These are phyloP conservation scores for Starmerella sirachaensis DNA, from an alignment of 805 yeast genomes.

Conservation along the genomic window DNA sequence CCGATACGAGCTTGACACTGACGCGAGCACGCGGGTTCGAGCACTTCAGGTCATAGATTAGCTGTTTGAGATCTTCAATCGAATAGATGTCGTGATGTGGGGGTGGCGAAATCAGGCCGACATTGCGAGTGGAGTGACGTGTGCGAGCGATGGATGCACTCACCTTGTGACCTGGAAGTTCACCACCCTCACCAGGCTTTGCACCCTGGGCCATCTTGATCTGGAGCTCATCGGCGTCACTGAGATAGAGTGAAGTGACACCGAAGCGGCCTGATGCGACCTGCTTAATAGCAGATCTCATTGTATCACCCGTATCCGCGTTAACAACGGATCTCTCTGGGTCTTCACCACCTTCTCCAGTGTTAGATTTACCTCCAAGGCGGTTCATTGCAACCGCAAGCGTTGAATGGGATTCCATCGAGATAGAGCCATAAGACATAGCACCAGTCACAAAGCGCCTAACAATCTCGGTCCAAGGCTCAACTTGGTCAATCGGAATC, in stretches of 20 bases:
- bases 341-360: conserved; percentile 99
- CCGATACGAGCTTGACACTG: conserved; percentile 91
- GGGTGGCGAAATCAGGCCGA: conserved; percentile 94
- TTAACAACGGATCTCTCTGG: conserved; percentile 72
- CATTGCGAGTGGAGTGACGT: conserved; percentile 93
- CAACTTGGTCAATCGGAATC: conserved; percentile 94
- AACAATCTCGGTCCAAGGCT: conserved; percentile 98
- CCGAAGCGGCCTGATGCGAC: conserved; percentile 97
- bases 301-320: conserved; percentile 77
- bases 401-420: conserved; percentile 97
- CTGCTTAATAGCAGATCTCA: conserved; percentile 98
- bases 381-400: conserved; percentile 97
- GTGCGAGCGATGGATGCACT: conserved; percentile 80
- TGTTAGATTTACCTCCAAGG: conserved; percentile 92
- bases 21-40: conserved; percentile 95
- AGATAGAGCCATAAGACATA: conserved; percentile 97
- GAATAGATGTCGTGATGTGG: conserved; percentile 98
- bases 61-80: conserved; percentile 93
- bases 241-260: conserved; percentile 84
- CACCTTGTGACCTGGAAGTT: conserved; percentile 89
- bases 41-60: conserved; percentile 92
- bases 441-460: conserved; percentile 98
- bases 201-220: conserved; percentile 99
- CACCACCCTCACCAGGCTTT: conserved; percentile 99
- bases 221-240: conserved; percentile 95